These are phyloP conservation scores for Lachnellula hyalina DNA, from an alignment of 2,329 filamentous ascomycete species.

Conservation along the genomic window DNA sequence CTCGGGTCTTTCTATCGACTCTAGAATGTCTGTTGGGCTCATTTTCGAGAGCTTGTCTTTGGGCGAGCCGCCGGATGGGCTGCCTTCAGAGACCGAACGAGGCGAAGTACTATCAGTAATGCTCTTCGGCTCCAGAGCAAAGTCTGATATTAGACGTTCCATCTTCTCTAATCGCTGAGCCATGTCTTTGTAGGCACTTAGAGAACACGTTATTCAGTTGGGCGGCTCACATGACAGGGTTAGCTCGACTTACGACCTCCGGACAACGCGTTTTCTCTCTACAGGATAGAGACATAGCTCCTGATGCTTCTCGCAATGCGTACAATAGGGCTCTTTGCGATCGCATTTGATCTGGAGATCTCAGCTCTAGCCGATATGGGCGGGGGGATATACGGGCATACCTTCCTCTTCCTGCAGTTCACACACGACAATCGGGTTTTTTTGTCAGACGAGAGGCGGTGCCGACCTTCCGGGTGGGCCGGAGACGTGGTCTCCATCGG, in stretches of 20 bases:
- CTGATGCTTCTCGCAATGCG: constrained; percentile 10
- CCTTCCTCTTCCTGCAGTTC: constrained; percentile 14
- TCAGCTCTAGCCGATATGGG: background rate
- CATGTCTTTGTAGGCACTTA: constrained; percentile 16
- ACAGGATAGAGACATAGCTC: constrained; percentile 8
- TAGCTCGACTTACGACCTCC: constrained; percentile 7
- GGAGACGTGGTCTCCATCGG: background rate
- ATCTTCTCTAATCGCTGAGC: constrained; percentile 14
- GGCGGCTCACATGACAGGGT: background rate
- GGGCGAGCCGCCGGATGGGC: background rate
- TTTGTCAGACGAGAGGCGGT: constrained; percentile 1
- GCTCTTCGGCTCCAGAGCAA: constrained; percentile 1
- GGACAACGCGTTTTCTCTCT: constrained; percentile 10
- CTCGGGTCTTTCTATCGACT: constrained; percentile 5
- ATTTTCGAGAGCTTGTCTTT: constrained; percentile 1
- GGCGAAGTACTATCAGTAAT: constrained; percentile 2
- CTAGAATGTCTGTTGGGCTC: background rate
- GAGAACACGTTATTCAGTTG: background rate
- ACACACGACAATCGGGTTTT: constrained; percentile 9
- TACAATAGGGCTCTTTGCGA: constrained; percentile 9
- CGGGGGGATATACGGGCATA: background rate
- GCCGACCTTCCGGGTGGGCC: background rate
- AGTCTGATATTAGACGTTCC: constrained; percentile 14
- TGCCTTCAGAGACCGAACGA: constrained; percentile 6
- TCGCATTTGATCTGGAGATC: constrained; percentile 10